Evolutionary conservation across 306 rosid genomes (phyloP), one percentile per base, ranked within the genome.

Genomic region (Canavalia gladiata): DNA sequence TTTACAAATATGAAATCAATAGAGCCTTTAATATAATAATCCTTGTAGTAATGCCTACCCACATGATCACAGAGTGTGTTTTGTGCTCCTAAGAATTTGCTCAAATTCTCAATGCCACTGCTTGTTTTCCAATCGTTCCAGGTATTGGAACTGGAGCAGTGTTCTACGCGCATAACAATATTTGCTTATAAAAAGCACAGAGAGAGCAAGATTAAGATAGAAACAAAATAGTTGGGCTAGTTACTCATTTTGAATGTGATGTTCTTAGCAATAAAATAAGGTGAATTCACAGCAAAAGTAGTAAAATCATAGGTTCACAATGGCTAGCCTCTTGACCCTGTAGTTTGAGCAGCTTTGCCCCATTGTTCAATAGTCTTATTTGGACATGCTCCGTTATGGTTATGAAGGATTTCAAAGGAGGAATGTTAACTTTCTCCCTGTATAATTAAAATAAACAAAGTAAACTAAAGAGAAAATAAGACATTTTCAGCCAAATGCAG

Each of bases 321-420:
- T 7, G 90, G 89, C 49, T 79, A 90, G 25, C 97, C 95, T 75
- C 62, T 88, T 13, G 90, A 81, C 6, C 90, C 96, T 1, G 77
- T 97, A 33, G 97, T 93, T 85, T 90, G 80, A 75, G 99, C 99
- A 4, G 97, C 93, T 90, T 96, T 98, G 70, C 99, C 99, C 98
- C 98, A 96, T 83, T 96, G 97, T 80, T 93, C 93, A 2, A 96
- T 92, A 8, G 99, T 96, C 8, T 84, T 90, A 33, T 92, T 98
- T 49, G 99, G 97, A 0, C 99, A 98, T 58, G 91, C 97, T 87
- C 99, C 99, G 86, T 96, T 79, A 96, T 88, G 43, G 97, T 93
- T 89, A 96, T 90, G 89, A 77, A 96, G 2, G 97, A 90, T 86
- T 96, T 96, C 3, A 93, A 79, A 35, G 89, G 87, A 0, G 97